phyloP scores from a whole-genome alignment of 2,329 filamentous ascomycete species.

The Colletotrichum echinochloae region DNA sequence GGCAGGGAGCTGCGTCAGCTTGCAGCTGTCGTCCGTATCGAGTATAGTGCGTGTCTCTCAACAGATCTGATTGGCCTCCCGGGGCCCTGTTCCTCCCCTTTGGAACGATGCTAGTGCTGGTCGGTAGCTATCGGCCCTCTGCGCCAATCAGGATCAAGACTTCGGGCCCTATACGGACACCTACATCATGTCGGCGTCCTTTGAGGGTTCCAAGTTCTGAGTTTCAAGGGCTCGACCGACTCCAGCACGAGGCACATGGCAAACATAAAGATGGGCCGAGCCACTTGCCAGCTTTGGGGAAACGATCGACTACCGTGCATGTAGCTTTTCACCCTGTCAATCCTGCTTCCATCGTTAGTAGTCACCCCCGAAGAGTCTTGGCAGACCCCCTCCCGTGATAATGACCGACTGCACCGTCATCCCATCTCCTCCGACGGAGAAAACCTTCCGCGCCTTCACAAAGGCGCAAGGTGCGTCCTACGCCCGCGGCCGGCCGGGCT shows the following conservation, averaged over 20 bases:
- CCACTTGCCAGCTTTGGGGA: not conserved
- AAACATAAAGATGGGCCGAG: slow-evolving; percentile 19
- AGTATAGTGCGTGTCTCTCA: slow-evolving; percentile 21
- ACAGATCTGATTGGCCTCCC: slow-evolving; percentile 10
- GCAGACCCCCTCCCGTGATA: not conserved
- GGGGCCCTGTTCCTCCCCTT: slow-evolving; percentile 9
- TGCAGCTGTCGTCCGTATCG: slow-evolving; percentile 39
- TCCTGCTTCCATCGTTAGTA: too few species aligned
- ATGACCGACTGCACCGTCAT: slow-evolving; percentile 25
- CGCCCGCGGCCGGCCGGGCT: slow-evolving; percentile 55
- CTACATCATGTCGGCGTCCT: not conserved
- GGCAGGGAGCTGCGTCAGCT: slow-evolving; percentile 9
- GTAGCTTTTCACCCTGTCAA: too few species aligned
- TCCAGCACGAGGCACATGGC: slow-evolving; percentile 9
- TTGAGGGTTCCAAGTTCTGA: not conserved
- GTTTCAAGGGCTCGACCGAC: not conserved
- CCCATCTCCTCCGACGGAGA: slow-evolving; percentile 29
- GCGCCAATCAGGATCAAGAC: not conserved
- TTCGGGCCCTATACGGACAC: not conserved
- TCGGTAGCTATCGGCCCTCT: not conserved
- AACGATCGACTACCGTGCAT: not conserved
- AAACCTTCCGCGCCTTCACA: slow-evolving; percentile 60
- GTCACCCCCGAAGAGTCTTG: not conserved
- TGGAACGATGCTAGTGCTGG: not conserved
- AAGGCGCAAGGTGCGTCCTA: slow-evolving; percentile 58